Evolutionary conservation across 192 early-diverging fungal species (phyloP), one percentile per base, ranked within the genome.

Genomic region (Entophlyctis helioformis): DNA sequence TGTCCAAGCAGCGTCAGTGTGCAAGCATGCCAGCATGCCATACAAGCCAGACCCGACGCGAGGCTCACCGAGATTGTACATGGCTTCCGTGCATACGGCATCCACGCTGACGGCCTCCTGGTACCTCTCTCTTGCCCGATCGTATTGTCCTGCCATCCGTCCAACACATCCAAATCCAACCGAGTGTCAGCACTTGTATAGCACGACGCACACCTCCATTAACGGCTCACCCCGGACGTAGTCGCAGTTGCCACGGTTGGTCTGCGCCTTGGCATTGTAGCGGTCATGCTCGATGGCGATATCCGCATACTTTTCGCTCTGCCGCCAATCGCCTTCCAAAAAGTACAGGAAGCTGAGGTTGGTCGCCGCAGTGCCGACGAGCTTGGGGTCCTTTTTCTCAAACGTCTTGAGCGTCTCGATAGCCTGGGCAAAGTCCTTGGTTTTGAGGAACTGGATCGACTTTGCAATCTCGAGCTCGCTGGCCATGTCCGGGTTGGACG

Each of bases 381-480:
- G 58, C 39, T 66, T 67, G 25, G 57, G 63, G 35, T 72, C 69
- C 36, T 76, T 69, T 38, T 75, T 72, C 51, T 72, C 75, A 53
- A 78, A 72, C 23, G 56, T 40, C 38, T 72, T 76, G 3, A 75
- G 45, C 0, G 67, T 60, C 15, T 76, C 72, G 21, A 74, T 62
- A 1, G 72, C 74, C 64, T 67, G 24, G 7, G 36, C 18, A 31
- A 73, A 76, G 27, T 78, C 69, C 40, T 69, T 68, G 4, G 69
- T 54, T 43, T 70, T 72, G 3, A 78, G 33, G 31, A 54, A 76
- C 28, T 76, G 72, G 16, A 76, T 58, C 11, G 75, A 68, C 47
- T 78, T 78, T 1, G 75, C 71, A 51, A 78, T 76, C 44, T 75
- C 75, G 16, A 78, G 53, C 36, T 78, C 75, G 39, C 53, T 57